Evolutionary conservation across 371 early-diverging fungal genomes (phyloP).

Genomic region (Cladochytrium tenue): DNA sequence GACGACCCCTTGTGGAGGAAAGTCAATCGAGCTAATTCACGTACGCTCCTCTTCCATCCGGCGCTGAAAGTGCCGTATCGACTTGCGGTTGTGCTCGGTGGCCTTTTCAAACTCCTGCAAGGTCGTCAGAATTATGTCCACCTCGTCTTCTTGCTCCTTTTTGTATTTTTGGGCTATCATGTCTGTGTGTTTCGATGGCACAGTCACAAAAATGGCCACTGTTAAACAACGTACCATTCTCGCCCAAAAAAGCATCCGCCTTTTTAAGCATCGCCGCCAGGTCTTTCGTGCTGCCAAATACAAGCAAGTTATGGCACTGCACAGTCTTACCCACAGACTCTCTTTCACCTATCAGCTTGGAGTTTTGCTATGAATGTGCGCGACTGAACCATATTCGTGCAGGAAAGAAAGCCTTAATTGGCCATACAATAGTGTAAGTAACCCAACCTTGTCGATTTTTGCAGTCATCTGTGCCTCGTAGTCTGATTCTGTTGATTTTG

Average conservation of each 20-base stretch:
- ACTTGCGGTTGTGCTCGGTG: not conserved
- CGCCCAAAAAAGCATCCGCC: not conserved
- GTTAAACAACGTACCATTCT: not conserved
- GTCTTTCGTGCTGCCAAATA: not conserved
- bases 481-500: not conserved
- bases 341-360: not conserved
- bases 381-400: no score
- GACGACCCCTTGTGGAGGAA: not conserved
- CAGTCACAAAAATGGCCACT: not conserved
- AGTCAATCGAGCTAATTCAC: not conserved
- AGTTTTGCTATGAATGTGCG: not conserved
- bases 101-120: not conserved
- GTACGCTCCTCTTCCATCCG: not conserved
- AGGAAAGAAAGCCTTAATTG: not conserved
- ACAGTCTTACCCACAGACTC: not conserved
- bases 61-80: not conserved
- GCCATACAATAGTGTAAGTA: not conserved
- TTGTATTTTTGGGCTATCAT: not conserved
- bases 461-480: not conserved
- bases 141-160: not conserved
- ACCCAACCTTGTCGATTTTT: not conserved
- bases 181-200: not conserved
- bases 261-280: not conserved
- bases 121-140: not conserved
- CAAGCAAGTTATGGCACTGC: not conserved